Base-by-base conservation (phyloP, 176 grass and related monocot species). In the Rhipidocladum racemiflorum region DNA sequence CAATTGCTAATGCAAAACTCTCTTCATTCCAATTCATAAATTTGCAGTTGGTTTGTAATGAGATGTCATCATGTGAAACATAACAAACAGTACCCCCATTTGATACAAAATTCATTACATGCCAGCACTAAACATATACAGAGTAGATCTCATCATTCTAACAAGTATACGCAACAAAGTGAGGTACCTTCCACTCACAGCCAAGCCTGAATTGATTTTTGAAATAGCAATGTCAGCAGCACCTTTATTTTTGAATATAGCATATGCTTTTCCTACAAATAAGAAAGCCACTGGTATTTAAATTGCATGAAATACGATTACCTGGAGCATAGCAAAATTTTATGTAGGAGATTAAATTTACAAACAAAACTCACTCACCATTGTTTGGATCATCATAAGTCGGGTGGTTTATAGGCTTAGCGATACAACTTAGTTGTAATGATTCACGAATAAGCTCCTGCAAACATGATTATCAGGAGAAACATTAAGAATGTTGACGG, bases 231-330 rank as follows among this genome's bases (percentile, higher is more conserved):
- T 3, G 23, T 93, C 89, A 73, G 97, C 91, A 59, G 49, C 85
- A 46, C 29, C 74, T 84, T 80, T 92, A 61, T 27, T 87, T 30
- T 21, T 90, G 83, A 99, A 99, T 77, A 95, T 84, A 78, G 81
- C 87, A 84, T 99, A 99, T 56, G 97, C 93, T 86, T 95, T 88
- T 72, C 97, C 97, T 99, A 90, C 63, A 76, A 38, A 66, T 70
- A 87, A 82, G 21, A 44, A 89, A 73, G 36, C 24, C 29, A 81
- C 17, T 46, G 61, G 16, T 69, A 62, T 39, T 65, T 53, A 88
- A 61, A 82, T 55, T 46, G 28, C 34, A 30, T 45, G 36, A 64
- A 56, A 63, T 7, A 65, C 35, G 24, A 65, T 68, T 61, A 65
- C 35, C n/a, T 75, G 7, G 7, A 90, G 79, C 30, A 87, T 60